These are phyloP conservation scores for Dendrobium officinale DNA, from an alignment of 106 monocot genomes.

Conservation along the genomic window DNA sequence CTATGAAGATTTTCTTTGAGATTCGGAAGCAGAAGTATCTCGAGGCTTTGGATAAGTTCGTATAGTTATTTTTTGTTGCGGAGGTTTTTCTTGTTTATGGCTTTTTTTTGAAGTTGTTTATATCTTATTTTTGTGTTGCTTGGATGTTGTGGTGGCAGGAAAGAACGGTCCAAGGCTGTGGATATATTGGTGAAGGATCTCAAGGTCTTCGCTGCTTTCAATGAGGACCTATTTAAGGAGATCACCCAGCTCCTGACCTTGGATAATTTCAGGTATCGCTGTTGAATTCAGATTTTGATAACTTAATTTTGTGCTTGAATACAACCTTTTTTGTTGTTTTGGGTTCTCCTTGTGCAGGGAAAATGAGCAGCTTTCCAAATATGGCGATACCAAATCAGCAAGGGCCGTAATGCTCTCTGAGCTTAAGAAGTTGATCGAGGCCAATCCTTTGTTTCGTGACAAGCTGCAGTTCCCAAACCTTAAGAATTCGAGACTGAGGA, in stretches of 20 bases:
- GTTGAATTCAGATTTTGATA: neutral
- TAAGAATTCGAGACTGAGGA: slow-evolving; percentile 33
- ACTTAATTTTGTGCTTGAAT: neutral
- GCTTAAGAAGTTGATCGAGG: slow-evolving; percentile 56
- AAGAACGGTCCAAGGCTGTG: slow-evolving; percentile 47
- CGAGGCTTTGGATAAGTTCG: slow-evolving; percentile 48
- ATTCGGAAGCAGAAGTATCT: slow-evolving; percentile 60
- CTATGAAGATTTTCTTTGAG: slow-evolving; percentile 66
- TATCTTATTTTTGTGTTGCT: neutral
- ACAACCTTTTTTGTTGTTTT: neutral
- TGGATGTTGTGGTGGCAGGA: slow-evolving; percentile 15
- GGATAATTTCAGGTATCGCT: slow-evolving; percentile 29
- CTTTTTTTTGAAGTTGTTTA: neutral
- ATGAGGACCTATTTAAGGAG: slow-evolving; percentile 55
- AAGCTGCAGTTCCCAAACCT: slow-evolving; percentile 52
- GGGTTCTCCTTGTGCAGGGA: slow-evolving; percentile 22
- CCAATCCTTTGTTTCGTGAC: slow-evolving; percentile 46
- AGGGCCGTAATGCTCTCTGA: slow-evolving; percentile 44
- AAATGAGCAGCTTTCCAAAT: slow-evolving; percentile 57
- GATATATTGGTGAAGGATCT: slow-evolving; percentile 57
- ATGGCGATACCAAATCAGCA: slow-evolving; percentile 56
- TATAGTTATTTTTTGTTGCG: neutral
- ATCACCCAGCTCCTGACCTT: slow-evolving; percentile 48
- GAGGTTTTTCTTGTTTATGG: neutral
- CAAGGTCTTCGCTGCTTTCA: slow-evolving; percentile 46